Base-by-base conservation (phyloP, 495 filamentous ascomycete genomes). In the Clavariopsis aquatica region DNA sequence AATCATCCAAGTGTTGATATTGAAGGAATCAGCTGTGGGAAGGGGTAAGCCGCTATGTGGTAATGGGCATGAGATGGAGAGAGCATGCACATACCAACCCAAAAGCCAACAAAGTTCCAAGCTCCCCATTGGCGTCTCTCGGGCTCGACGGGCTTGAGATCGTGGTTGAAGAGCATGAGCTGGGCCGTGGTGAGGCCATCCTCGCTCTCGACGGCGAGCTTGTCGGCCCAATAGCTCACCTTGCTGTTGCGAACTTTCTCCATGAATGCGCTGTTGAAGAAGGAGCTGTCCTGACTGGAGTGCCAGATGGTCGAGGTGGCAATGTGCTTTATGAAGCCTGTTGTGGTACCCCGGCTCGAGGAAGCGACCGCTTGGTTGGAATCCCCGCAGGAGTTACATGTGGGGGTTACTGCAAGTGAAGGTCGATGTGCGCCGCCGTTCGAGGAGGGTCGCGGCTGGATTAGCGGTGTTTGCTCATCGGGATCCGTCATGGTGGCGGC, bases 1-100 rank as follows among this genome's bases (percentile, higher is more conserved):
- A 64, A 96, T 96, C 93, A 96, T 96, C 93, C 93, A 97, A 17
- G 93, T 97, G 75, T 97, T 97, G 75, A 97, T 95, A 75, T 97
- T 97, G 76, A 96, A 91, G 6, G 90, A 93, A 77, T 97, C 93
- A 31, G 93, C 91, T 66, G 38, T 34, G 10, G 17, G 38, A 17
- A 17, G 36, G n/a, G 31, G 24, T 61, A 12, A 60, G 47, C 43
- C 28, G n/a, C n/a, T 27, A 10, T n/a, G 9, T 19, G 1, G 45
- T 24, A 20, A 15, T 19, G 2, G 10, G 13, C n/a, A 49, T n/a
- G 28, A 5, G 23, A 28, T 27, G 29, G 29, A 28, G 20, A 28
- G 36, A 4, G 31, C 23, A 4, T 62, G 12, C 5, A 60, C 61
- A 51, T 59, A 68, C 69, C 61, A 49, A 73, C 60, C 71, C 71